Percentiles rank a stretch among this genome's conserved stretches.
phyloP scores from a whole-genome alignment of 305 asterid species.

The Plantago coronopus region DNA sequence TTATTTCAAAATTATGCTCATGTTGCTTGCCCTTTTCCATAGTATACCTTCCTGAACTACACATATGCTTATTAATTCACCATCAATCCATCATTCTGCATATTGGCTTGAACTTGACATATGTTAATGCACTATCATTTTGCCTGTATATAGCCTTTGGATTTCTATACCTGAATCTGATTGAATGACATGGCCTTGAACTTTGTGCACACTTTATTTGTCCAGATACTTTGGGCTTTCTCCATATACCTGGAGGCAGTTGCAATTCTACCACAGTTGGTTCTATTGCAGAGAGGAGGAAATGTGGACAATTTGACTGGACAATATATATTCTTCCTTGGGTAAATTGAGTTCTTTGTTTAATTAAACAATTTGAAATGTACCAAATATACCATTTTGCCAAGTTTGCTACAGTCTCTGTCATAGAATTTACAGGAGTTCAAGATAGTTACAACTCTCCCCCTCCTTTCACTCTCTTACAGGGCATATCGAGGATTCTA shows the following conservation, averaged over 20 bases:
- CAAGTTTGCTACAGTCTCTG: neutral
- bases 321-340: constrained; percentile 88
- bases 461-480: constrained; percentile 21
- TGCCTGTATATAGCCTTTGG: too few species aligned
- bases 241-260: constrained; percentile 95
- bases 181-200: too few species aligned
- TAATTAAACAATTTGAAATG: constrained; percentile 3
- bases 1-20: too few species aligned
- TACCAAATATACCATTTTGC: neutral
- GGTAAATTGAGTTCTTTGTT: constrained; percentile 49
- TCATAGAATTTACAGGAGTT: constrained; percentile 2
- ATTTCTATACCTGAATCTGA: too few species aligned
- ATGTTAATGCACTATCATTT: too few species aligned
- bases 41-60: too few species aligned
- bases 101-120: too few species aligned
- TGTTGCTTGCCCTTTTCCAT: too few species aligned
- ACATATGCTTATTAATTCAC: too few species aligned
- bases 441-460: constrained; percentile 16
- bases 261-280: constrained; percentile 91
- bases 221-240: constrained; percentile 86
- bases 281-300: constrained; percentile 92
- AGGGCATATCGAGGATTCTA: constrained; percentile 92
- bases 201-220: neutral
- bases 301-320: constrained; percentile 93
- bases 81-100: too few species aligned